These are phyloP conservation scores for Curvularia verruculosa DNA, from an alignment of 2,329 filamentous ascomycete genomes.

Conservation along the genomic window DNA sequence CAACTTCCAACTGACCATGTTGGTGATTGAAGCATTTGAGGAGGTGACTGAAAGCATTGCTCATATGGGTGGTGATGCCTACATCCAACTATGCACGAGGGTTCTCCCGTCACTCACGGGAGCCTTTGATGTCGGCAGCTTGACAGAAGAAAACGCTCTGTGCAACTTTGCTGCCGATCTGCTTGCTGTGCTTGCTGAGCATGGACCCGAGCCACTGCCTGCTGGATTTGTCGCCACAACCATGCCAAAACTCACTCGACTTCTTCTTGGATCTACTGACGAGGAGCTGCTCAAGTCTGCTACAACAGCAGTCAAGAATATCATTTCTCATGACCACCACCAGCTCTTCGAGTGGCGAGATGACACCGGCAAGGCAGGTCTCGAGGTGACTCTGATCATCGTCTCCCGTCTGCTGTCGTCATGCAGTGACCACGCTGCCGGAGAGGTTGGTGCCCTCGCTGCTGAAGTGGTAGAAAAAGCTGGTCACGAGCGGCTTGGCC, in stretches of 20 bases:
- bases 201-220: conserved; percentile 84
- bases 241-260: conserved; percentile 82
- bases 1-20: conserved; percentile 88
- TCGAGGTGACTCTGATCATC: conserved; percentile 88
- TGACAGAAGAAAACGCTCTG: conserved; percentile 84
- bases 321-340: conserved; percentile 85
- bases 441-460: conserved; percentile 93
- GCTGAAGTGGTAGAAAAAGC: conserved; percentile 96
- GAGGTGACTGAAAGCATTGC: conserved; percentile 76
- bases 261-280: conserved; percentile 84
- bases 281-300: conserved; percentile 87
- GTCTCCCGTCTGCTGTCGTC: conserved; percentile 88
- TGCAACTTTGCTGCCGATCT: conserved; percentile 88
- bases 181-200: conserved; percentile 78
- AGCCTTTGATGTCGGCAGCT: conserved; percentile 84
- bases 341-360: conserved; percentile 90
- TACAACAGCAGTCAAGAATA: conserved; percentile 84
- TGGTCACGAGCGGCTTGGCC: conserved; percentile 86
- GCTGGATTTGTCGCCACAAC: conserved; percentile 82
- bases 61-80: conserved; percentile 69
- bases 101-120: conserved; percentile 86
- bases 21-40: conserved; percentile 90
- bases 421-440: conserved; percentile 84
- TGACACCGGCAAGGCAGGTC: conserved; percentile 74
- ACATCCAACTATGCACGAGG: conserved; percentile 79